Base-by-base conservation (phyloP, 202 grass and related monocot species). In the Zizania palustris region DNA sequence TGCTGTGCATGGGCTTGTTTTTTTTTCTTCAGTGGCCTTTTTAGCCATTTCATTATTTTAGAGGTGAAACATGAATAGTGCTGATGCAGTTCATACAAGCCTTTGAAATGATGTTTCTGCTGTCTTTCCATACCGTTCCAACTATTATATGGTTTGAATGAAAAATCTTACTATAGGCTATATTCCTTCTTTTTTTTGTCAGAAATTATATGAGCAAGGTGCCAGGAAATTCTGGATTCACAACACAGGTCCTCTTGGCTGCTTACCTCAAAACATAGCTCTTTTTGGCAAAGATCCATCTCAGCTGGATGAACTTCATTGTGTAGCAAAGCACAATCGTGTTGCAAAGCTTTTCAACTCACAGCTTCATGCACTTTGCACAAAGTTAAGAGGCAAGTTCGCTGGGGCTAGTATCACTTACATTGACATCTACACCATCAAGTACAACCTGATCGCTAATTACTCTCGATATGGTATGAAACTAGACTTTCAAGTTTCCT, bases 191-290 rank as follows among this genome's bases (percentile, higher is more conserved):
- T 63, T 66, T 79, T 88, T 66, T 79, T 88, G 28, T 75, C 87
- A 98, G 96, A 87, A 88, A 71, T 65, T 98, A 64, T 92, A 98
- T 60, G 83, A 89, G 34, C 81, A 92, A 88, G 96, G 96, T 90
- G 96, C 91, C 20, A 90, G 96, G 75, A 95, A 88, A 71, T 98
- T 98, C 87, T 98, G 96, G 96, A 98, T 98, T 86, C 96, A 98
- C 71, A 98, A 98, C 68, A 98, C 91, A 34, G 91, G 91, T 59
- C 96, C 96, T 73, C 91, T 98, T 0, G 96, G 96, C 11, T 98
- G 96, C 85, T 86, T 98, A 80, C 80, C 96, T 83, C 85, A 98
- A 86, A 98, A 98, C 39, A 80, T 95, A 81, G 91, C 48, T 46
- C 33, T 79, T 65, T 98, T 94, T 49, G 96, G 89, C 49, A 92